Percentiles rank a stretch among this genome's conserved stretches.
Conservation (phyloP, 2,329 filamentous ascomycete genomes). For the Chrysoporthe cubensis region DNA sequence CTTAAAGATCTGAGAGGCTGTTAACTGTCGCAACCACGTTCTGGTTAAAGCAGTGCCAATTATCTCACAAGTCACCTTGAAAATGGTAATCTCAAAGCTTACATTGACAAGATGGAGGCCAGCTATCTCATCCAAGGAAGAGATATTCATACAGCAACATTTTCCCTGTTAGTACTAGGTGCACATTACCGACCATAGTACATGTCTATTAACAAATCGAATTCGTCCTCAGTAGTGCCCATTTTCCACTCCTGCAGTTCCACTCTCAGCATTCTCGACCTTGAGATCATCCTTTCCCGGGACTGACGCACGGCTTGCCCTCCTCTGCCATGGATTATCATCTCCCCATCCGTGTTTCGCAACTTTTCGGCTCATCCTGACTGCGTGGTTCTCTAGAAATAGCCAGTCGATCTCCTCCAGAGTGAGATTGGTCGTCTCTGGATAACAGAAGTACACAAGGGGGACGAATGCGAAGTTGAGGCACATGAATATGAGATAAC, state of each 20-base stretch:
- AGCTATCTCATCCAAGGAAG: no score
- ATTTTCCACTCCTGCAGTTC: background rate
- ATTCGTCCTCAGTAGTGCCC: background rate
- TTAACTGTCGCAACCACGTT: no score
- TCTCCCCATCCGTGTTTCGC: conserved; percentile 26
- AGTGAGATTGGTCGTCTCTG: conserved; percentile 54
- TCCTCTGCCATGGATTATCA: conserved; percentile 27
- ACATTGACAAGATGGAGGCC: no score
- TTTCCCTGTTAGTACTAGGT: no score
- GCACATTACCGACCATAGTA: no score
- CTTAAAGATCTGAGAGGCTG: no score
- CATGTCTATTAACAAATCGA: background rate
- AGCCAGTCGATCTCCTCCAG: conserved; percentile 58
- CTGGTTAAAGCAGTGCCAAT: no score
- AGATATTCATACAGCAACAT: no score
- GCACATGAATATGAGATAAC: conserved; percentile 56
- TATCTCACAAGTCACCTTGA: no score
- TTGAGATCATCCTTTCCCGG: conserved; percentile 2
- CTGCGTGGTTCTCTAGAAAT: conserved; percentile 38
- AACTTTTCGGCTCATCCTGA: conserved; percentile 24
- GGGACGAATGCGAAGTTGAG: conserved; percentile 51
- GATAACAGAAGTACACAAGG: conserved; percentile 51
- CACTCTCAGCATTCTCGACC: conserved; percentile 8
- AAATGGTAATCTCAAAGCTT: no score
- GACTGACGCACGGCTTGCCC: conserved; percentile 15